Percentiles rank a stretch among this genome's conserved stretches.
These are phyloP conservation scores for Cladosporium oxysporum DNA, from an alignment of 2,329 filamentous ascomycete species.

Conservation along the genomic window DNA sequence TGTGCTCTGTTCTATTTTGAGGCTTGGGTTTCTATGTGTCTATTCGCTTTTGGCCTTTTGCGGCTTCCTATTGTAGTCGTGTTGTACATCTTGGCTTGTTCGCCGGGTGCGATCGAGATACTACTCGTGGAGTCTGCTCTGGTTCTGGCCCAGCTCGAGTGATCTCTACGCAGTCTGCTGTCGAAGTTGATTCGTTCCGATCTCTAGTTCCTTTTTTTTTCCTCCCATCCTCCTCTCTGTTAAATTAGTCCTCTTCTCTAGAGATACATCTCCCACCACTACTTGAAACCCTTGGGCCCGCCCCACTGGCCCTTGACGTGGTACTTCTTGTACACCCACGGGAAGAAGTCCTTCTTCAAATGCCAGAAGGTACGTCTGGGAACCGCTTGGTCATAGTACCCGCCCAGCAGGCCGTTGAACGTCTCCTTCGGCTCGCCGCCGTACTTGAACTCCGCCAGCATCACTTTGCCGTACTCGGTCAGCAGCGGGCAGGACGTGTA, in stretches of 20 bases:
- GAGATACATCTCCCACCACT: not conserved
- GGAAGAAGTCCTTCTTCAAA: conserved; percentile 68
- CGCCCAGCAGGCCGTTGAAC: conserved; percentile 53
- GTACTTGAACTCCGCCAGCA: conserved; percentile 68
- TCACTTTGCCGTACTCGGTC: conserved; percentile 59
- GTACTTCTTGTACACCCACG: conserved; percentile 65
- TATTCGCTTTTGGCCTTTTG: not conserved
- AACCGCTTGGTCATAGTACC: conserved; percentile 59
- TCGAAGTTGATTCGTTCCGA: not conserved
- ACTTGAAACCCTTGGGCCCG: conserved; percentile 56
- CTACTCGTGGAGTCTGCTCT: not conserved
- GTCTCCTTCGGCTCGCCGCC: conserved; percentile 65
- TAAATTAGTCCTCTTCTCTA: not conserved
- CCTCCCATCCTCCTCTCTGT: not conserved
- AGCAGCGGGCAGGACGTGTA: conserved; percentile 43
- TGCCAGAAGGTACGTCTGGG: conserved; percentile 62
- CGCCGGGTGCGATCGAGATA: not conserved
- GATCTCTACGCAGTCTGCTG: not conserved
- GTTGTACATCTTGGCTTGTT: not conserved
- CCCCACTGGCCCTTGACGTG: conserved; percentile 50
- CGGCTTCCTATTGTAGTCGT: not conserved
- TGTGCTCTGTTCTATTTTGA: not conserved
- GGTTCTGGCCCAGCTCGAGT: not conserved
- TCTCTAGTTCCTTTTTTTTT: not conserved
- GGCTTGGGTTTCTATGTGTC: not conserved